A percentile compares a stretch with the other conserved stretches of the same genome.
Conservation (phyloP, 805 yeast species). For the Saturnispora sekii region DNA sequence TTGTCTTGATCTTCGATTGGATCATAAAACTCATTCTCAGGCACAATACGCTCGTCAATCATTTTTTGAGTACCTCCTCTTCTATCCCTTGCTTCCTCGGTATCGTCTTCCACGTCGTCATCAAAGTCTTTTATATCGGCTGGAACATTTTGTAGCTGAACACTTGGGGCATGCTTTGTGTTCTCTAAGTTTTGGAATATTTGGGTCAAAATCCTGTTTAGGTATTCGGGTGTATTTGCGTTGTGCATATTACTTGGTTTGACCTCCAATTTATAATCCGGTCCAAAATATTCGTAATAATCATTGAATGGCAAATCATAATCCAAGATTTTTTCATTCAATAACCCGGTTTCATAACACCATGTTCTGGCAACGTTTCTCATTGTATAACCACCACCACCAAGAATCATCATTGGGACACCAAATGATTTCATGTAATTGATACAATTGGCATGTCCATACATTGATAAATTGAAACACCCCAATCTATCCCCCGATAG, state of each 20-base stretch:
- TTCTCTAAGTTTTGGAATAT: constrained; percentile 72
- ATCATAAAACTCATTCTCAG: constrained; percentile 71
- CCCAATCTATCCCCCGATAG: constrained; percentile 93
- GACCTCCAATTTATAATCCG: constrained; percentile 91
- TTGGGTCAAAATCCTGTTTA: constrained; percentile 72
- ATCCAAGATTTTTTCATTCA: constrained; percentile 71
- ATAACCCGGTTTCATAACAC: constrained; percentile 87
- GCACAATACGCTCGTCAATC: constrained; percentile 62
- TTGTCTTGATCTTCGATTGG: constrained; percentile 39
- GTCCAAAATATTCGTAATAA: constrained; percentile 95
- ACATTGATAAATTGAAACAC: constrained; percentile 86
- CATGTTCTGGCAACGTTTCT: constrained; percentile 93
- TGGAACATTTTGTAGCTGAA: constrained; percentile 85
- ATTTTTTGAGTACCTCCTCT: constrained; percentile 86
- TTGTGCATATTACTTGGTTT: constrained; percentile 95
- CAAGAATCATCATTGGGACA: constrained; percentile 85
- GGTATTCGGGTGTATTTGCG: constrained; percentile 87
- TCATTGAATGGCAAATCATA: constrained; percentile 84
- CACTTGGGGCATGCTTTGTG: constrained; percentile 96
- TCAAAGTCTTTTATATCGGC: constrained; percentile 79
- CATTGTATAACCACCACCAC: constrained; percentile 99
- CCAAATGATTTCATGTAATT: constrained; percentile 77
- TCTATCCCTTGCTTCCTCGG: constrained; percentile 69
- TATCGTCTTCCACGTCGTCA: constrained; percentile 73
- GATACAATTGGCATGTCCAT: constrained; percentile 94